Evolutionary conservation across 352 stramenopile species (phyloP).

Genomic region (Phytophthora colocasiae): DNA sequence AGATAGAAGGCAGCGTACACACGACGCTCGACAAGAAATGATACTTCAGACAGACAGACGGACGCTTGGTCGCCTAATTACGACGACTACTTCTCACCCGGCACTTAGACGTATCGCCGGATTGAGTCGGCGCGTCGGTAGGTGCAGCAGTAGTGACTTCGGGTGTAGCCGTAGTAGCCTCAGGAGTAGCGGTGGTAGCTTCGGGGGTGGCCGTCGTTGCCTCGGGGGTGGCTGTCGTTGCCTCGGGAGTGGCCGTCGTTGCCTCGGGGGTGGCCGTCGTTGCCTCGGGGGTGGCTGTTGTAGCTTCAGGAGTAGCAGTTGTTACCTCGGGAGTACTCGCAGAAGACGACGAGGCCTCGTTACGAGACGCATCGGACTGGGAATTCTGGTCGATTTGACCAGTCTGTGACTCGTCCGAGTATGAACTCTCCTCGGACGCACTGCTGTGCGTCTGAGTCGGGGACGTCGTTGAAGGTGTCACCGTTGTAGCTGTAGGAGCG

Average conservation of each 20-base stretch:
- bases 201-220: neutral
- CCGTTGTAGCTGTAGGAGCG: slow-evolving; percentile 12
- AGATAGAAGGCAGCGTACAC: slow-evolving; percentile 26
- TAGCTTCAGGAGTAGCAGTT: slow-evolving; percentile 1
- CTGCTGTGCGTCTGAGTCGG: slow-evolving; percentile 26
- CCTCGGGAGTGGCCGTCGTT: neutral
- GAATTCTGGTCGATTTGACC: slow-evolving; percentile 18
- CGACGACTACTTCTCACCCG: slow-evolving; percentile 24
- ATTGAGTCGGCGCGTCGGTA: slow-evolving; percentile 13
- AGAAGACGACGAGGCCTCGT: neutral
- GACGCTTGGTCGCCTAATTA: slow-evolving; percentile 10
- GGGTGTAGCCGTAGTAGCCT: slow-evolving; percentile 2
- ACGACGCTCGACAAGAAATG: slow-evolving; percentile 29
- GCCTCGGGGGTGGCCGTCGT: neutral
- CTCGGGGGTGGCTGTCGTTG: no score
- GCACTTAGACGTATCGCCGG: slow-evolving; percentile 33
- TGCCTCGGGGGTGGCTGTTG: neutral
- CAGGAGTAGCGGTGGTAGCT: slow-evolving; percentile 4
- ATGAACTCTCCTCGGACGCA: slow-evolving; percentile 7
- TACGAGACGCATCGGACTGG: slow-evolving; percentile 7
- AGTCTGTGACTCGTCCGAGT: slow-evolving; percentile 7
- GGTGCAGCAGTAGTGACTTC: slow-evolving; percentile 10
- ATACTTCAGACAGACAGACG: slow-evolving; percentile 26
- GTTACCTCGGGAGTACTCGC: slow-evolving; percentile 12
- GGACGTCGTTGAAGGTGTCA: slow-evolving; percentile 21